Conservation (phyloP, 805 yeast genomes). For the Ogataea neopini region DNA sequence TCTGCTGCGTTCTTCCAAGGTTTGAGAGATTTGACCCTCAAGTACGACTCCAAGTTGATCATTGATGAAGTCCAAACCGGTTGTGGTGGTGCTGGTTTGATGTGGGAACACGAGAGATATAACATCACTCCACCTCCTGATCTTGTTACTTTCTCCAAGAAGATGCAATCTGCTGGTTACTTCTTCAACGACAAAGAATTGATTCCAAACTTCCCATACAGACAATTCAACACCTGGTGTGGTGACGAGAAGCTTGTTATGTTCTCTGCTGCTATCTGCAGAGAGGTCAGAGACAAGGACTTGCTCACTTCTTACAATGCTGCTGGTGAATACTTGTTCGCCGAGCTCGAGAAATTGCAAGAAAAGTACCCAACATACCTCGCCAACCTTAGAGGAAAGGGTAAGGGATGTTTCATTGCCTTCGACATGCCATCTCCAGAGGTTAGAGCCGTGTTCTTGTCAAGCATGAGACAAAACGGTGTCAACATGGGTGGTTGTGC, state of each 20-base stretch:
- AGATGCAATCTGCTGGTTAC: slow-evolving; percentile 88
- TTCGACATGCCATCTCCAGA: slow-evolving; percentile 61
- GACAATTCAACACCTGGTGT: slow-evolving; percentile 94
- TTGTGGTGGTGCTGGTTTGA: slow-evolving; percentile 80
- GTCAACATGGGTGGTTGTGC: slow-evolving; percentile 87
- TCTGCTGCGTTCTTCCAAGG: slow-evolving; percentile 79
- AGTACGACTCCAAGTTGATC: slow-evolving; percentile 69
- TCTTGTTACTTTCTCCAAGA: slow-evolving; percentile 83
- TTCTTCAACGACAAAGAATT: slow-evolving; percentile 74
- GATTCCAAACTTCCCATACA: slow-evolving; percentile 74
- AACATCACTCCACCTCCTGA: slow-evolving; percentile 75
- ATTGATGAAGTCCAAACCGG: slow-evolving; percentile 92
- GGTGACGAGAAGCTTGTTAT: slow-evolving; percentile 85
- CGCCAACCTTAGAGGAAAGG: slow-evolving; percentile 68
- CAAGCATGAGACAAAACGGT: slow-evolving; percentile 62
- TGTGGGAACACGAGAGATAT: slow-evolving; percentile 91
- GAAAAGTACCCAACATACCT: slow-evolving; percentile 53
- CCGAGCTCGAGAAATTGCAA: slow-evolving; percentile 53
- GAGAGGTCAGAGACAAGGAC: slow-evolving; percentile 62
- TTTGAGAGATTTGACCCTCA: slow-evolving; percentile 70
- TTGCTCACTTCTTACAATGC: slow-evolving; percentile 54
- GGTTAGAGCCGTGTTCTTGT: slow-evolving; percentile 61
- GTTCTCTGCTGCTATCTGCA: slow-evolving; percentile 70
- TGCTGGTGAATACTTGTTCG: slow-evolving; percentile 69
- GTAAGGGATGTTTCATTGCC: slow-evolving; percentile 80